Evolutionary conservation across 2,329 filamentous ascomycete genomes (phyloP), one percentile per base, ranked within the genome.

Genomic region (Penicillium hesseltinei): DNA sequence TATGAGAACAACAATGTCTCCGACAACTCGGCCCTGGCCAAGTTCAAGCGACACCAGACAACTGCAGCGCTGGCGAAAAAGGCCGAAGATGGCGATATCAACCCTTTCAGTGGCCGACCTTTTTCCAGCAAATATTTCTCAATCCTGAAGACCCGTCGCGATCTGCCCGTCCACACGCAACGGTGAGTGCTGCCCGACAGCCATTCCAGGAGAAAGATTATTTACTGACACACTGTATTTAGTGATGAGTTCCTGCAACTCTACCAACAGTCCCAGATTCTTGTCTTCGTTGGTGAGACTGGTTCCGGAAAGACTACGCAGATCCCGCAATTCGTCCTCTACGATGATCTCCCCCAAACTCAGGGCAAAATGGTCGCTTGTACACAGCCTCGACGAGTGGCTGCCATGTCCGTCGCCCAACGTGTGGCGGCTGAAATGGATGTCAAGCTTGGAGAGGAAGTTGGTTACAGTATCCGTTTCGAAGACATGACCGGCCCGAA

Each of bases 281-380:
- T 99, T 60, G 94, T 99, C 69, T 97, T 99, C 71, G 94, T 99
- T 63, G 94, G 94, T 80, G 94, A 99, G 82, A 99, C 94, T 9
- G 94, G 95, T 85, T 99, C 94, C 65, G 94, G 94, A 80, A 99
- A 99, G 81, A 99, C 94, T 5, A 99, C 94, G 0, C 94, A 99
- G 81, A 97, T 99, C 60, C 94, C 94, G 2, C 94, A 99, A 75
- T 99, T 97, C 75, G 93, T 99, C 64, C 86, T 99, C 40, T 97
- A 89, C 81, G 94, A 99, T 78, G 94, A 99, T 76, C 84, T 97
- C 33, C 93, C 94, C 27, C 91, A 97, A 69, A 80, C 86, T 62
- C 87, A 88, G 66, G 84, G 86, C 73, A 97, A 97, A 80, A 88
- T 97, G 77, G 88, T 99, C 58, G 94, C 93, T 57, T 99, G 94